phyloP scores from a whole-genome alignment of 2,329 filamentous ascomycete genomes.

The Cercospora berteroae region DNA sequence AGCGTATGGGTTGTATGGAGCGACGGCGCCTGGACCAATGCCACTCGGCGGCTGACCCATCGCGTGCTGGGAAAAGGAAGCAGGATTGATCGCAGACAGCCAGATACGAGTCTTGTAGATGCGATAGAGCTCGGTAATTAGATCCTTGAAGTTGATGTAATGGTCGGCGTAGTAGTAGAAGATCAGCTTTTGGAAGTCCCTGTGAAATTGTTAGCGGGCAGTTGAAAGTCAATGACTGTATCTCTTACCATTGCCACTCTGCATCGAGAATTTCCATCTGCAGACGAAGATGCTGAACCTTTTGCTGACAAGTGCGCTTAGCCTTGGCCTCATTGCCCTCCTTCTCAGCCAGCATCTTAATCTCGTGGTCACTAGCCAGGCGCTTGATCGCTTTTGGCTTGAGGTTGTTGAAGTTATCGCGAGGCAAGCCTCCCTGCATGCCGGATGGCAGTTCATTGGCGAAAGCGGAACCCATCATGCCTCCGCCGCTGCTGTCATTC shows the following conservation, averaged over 20 bases:
- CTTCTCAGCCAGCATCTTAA: constrained; percentile 85
- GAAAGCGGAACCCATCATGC: constrained; percentile 19
- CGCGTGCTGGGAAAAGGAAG: constrained; percentile 64
- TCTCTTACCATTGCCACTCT: constrained; percentile 94
- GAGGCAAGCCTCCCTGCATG: constrained; percentile 32
- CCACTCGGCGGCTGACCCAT: constrained; percentile 38
- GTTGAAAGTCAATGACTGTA: not conserved
- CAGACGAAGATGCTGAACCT: constrained; percentile 88
- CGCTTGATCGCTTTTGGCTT: constrained; percentile 97
- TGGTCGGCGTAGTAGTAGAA: constrained; percentile 98
- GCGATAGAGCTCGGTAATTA: constrained; percentile 97
- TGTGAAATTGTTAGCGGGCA: constrained; percentile 41
- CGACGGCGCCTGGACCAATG: constrained; percentile 40
- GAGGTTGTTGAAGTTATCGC: constrained; percentile 56
- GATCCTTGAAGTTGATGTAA: constrained; percentile 98
- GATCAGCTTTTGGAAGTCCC: constrained; percentile 98
- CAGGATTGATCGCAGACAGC: constrained; percentile 99
- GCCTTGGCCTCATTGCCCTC: constrained; percentile 97
- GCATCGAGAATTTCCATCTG: constrained; percentile 99
- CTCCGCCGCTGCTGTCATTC: constrained; percentile 27
- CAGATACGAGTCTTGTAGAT: constrained; percentile 99
- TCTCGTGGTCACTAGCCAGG: constrained; percentile 86
- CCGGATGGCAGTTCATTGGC: constrained; percentile 26
- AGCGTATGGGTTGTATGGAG: constrained; percentile 23
- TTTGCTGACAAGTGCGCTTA: constrained; percentile 93